A percentile compares a stretch with the other conserved stretches of the same genome.
Conservation (phyloP, 139 green algal species). For the Picochlorum sp. region DNA sequence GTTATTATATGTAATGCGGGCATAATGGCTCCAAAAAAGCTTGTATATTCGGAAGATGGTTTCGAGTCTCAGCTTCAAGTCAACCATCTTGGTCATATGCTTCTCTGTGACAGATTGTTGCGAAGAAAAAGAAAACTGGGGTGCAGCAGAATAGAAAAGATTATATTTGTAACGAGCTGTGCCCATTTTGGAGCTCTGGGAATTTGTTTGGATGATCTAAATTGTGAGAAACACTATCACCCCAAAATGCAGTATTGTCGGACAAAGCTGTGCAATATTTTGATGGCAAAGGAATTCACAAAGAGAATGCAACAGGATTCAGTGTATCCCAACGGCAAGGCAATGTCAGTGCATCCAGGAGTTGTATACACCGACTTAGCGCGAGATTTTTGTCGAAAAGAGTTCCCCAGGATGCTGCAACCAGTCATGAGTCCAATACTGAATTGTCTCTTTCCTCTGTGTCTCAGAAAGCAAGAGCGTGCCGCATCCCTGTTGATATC, state of each 20-base stretch:
- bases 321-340: not conserved
- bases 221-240: not conserved
- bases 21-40: constrained; percentile 50
- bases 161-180: constrained; percentile 2
- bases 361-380: constrained; percentile 48
- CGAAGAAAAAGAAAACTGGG: not conserved
- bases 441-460: constrained; percentile 5
- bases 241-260: constrained; percentile 37
- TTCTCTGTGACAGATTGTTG: constrained; percentile 41
- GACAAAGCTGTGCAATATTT: constrained; percentile 47
- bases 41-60: constrained; percentile 32
- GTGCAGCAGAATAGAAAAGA: not conserved
- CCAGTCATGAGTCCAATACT: not conserved
- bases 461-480: constrained; percentile 22
- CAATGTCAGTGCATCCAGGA: constrained; percentile 45
- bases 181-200: constrained; percentile 14
- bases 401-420: constrained; percentile 8
- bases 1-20: constrained; percentile 56
- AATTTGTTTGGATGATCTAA: not conserved
- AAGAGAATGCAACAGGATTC: constrained; percentile 16
- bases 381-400: constrained; percentile 29
- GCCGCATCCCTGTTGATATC: no score
- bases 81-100: constrained; percentile 53
- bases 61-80: constrained; percentile 68
- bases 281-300: constrained; percentile 44